Evolutionary conservation across 2,329 filamentous ascomycete species (phyloP).

Genomic region (Epichloe baconii): DNA sequence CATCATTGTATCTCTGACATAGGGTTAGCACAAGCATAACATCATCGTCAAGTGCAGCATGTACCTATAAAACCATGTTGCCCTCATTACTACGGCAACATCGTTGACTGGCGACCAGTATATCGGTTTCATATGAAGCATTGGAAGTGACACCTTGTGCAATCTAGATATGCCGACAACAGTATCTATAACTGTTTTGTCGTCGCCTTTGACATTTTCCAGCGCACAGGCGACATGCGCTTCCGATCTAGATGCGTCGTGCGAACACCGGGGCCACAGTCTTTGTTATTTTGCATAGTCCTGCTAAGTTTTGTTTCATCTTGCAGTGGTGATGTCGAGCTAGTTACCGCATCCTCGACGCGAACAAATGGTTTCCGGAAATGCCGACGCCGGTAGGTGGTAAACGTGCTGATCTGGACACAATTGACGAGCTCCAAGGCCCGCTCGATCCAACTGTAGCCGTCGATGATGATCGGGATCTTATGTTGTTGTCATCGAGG

Average conservation of each 20-base stretch:
- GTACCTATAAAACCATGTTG: conserved; percentile 89
- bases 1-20: conserved; percentile 63
- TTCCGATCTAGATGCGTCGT: background rate
- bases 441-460: background rate
- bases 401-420: background rate
- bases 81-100: conserved; percentile 65
- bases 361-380: background rate
- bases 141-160: conserved; percentile 75
- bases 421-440: background rate
- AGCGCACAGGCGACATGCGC: conserved; percentile 2
- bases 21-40: conserved; percentile 9
- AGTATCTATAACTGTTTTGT: conserved; percentile 37
- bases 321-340: background rate
- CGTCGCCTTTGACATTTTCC: conserved; percentile 14
- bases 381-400: background rate
- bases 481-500: background rate
- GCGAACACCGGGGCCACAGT: background rate
- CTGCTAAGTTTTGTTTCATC: background rate
- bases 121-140: conserved; percentile 83
- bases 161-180: conserved; percentile 82
- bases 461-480: background rate
- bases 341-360: background rate
- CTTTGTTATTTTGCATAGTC: background rate
- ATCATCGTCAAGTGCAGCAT: conserved; percentile 2
- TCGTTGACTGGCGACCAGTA: conserved; percentile 96